Base-by-base conservation (phyloP, 345 rosid species). In the Lepidium didymum region DNA sequence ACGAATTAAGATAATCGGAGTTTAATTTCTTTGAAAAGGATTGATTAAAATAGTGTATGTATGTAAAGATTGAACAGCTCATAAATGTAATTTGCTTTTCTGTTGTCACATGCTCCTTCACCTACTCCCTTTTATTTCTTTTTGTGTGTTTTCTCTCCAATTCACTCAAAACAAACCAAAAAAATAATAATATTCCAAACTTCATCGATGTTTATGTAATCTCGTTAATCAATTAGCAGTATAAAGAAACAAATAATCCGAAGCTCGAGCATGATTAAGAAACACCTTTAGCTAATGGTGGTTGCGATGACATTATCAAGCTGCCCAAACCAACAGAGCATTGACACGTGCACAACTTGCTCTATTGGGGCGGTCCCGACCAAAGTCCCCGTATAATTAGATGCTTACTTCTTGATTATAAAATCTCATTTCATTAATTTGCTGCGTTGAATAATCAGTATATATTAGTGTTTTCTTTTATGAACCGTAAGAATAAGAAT, bases 11-110 rank as follows among this genome's bases (percentile, higher is more conserved):
- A 45, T 15, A 10, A 29, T 43, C 6, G 53, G 41, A 15, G 66
- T 61, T 31, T 41, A 25, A 23, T 41, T 25, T 42, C 19, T 23
- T 43, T 31, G 29, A n/a, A 10, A 6, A 53, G 10, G 16, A 18
- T 58, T 44, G 53, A 25, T 3, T 25, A 3, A 25, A 2, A 25
- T 25, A 3, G 27, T 25, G 3, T 25, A 25, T 25, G 27, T 25
- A 15, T 38, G 60, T 37, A 65, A 54, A 67, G 71, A 54, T 67
- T 43, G 63, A 54, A 67, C 63, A 67, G 72, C 67, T 69, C 58
- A 58, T 2, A 69, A 47, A 58, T 57, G 50, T 47, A 38, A 19
- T 41, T 60, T 69, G 60, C 61, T 51, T 49, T 38, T 12, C 60
- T 69, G 53, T 69, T 35, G 31, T 60, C 61, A 70, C 74, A 61